Conservation (phyloP, 2,329 filamentous ascomycete species). For the Verticillium isaacii region DNA sequence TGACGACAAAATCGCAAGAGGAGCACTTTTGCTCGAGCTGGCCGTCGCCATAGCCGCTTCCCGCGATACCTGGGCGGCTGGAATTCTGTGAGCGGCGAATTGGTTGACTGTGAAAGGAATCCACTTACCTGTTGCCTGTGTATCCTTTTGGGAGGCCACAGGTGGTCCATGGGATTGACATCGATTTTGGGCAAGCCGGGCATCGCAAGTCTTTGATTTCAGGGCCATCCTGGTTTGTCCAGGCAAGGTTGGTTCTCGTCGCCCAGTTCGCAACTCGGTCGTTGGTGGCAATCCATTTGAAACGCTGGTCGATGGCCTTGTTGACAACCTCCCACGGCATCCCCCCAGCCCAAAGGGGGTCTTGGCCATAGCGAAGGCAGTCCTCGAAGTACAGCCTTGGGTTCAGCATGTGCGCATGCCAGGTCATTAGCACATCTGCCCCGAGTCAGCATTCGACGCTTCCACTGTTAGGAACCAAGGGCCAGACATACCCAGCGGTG, state of each 20-base stretch:
- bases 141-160: slow-evolving; percentile 27
- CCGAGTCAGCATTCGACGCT: slow-evolving; percentile 16
- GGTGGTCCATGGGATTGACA: slow-evolving; percentile 51
- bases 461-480: neutral
- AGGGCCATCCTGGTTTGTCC: slow-evolving; percentile 50
- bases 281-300: slow-evolving; percentile 44
- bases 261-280: slow-evolving; percentile 39
- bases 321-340: slow-evolving; percentile 60
- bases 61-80: slow-evolving; percentile 23
- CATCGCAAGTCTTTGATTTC: slow-evolving; percentile 42
- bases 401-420: slow-evolving; percentile 68
- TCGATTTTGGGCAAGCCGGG: slow-evolving; percentile 35
- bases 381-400: slow-evolving; percentile 63
- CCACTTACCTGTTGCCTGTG: slow-evolving; percentile 15
- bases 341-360: slow-evolving; percentile 51
- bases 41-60: slow-evolving; percentile 46
- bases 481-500: slow-evolving; percentile 43
- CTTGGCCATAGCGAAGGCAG: slow-evolving; percentile 48
- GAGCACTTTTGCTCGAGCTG: slow-evolving; percentile 41
- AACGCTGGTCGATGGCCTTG: slow-evolving; percentile 46
- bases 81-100: neutral
- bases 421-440: slow-evolving; percentile 65
- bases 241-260: slow-evolving; percentile 37
- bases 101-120: neutral
- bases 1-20: slow-evolving; percentile 38